Base-by-base conservation (phyloP, 2,329 filamentous ascomycete species). In the Neophaeococcomyces aloes region DNA sequence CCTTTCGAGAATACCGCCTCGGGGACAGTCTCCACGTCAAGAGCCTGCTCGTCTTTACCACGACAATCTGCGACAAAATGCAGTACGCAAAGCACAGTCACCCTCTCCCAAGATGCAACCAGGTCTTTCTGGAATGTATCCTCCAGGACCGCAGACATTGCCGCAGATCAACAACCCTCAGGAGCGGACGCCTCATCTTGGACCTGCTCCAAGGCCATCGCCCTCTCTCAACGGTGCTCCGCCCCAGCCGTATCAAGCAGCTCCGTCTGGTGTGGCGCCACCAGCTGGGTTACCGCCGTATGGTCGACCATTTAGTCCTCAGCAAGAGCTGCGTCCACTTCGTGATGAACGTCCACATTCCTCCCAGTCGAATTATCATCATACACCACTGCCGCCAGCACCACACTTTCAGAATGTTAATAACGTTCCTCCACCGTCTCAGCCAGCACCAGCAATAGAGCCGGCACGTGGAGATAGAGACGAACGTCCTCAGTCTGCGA, bases 271-370 rank as follows among this genome's bases (percentile, higher is more conserved):
- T 57, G 56, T 62, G 53, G 42, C 71, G 56, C 79, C 76, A 58
- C 68, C 64, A 43, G 76, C 72, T 14, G 70, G 76, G 35, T 66
- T 86, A 55, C 81, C 85, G 54, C 76, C 81, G 14, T 94, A 89
- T 66, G 78, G 81, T 45, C 71, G 76, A 46, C 76, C 80, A 23
- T 79, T 79, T 56, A 93, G 84, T 61, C 85, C 88, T 47, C 78
- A 85, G n/a, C 78, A 83, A 39, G 89, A 95, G 53, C 80, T 87
- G 36, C 78, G 87, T 41, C 82, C 83, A 1, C 74, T 91, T 50
- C 76, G 89, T 52, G 88, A 94, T 53, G 86, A 82, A 58, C 79
- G 84, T 48, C 83, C 88, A 65, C 78, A 85, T n/a, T 95, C 89
- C n/a, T 86, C 88, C 46, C 87, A 86, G 58, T 83, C 86, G 29